Evolutionary conservation across 768 basidiomycete species (phyloP).

Genomic region (Tubosaeta sp.): DNA sequence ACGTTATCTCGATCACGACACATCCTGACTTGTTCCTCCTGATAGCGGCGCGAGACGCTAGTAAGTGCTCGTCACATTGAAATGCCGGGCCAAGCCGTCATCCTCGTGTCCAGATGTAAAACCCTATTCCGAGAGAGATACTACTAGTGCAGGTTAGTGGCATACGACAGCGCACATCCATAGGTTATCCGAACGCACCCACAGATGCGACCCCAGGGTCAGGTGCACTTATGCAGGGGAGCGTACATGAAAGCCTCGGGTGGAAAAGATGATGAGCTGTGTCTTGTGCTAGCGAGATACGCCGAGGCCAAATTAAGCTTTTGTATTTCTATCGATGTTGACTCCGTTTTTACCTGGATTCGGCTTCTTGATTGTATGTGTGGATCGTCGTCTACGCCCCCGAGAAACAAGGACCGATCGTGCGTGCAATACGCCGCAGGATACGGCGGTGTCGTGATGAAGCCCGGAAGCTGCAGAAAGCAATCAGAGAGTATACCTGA

Average conservation of each 20-base stretch:
- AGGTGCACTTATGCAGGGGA: constrained; percentile 5
- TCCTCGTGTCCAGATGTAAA: neutral
- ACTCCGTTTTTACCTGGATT: neutral
- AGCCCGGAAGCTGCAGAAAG: neutral
- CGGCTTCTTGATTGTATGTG: neutral
- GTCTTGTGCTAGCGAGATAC: neutral
- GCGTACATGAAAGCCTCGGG: constrained; percentile 11
- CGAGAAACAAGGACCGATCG: neutral
- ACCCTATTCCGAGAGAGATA: neutral
- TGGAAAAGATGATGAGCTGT: neutral
- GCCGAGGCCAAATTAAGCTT: neutral
- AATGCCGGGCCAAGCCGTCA: neutral
- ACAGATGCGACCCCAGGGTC: neutral
- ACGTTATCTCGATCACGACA: neutral
- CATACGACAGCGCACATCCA: neutral
- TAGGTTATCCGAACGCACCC: neutral
- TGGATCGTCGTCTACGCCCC: neutral
- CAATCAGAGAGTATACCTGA: neutral
- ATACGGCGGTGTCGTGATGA: neutral
- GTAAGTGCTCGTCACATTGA: constrained; percentile 2
- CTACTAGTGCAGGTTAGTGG: constrained; percentile 7
- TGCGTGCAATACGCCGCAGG: neutral
- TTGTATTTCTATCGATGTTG: neutral
- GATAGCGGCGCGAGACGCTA: neutral
- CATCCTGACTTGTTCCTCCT: neutral